Evolutionary conservation across 305 asterid genomes (phyloP).

Genomic region (Fraxinus floribunda): DNA sequence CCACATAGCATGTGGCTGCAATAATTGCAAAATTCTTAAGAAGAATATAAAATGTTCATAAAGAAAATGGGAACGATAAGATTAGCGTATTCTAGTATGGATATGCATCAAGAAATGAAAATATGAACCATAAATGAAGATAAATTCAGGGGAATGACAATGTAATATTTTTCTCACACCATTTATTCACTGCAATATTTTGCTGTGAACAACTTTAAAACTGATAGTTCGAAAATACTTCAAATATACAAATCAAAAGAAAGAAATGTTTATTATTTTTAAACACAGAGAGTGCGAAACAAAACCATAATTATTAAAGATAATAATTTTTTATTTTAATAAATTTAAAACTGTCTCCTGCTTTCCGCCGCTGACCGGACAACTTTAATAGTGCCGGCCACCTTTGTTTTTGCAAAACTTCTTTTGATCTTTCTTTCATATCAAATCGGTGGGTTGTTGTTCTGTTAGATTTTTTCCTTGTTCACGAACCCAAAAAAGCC

Average conservation of each 20-base stretch:
- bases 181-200: neutral
- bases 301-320: neutral
- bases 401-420: conserved; percentile 24
- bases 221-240: neutral
- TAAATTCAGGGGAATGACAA: neutral
- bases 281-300: neutral
- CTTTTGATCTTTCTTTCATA: conserved; percentile 16
- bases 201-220: neutral
- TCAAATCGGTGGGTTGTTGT: neutral
- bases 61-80: neutral
- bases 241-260: neutral
- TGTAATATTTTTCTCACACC: neutral
- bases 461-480: neutral
- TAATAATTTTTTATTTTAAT: neutral
- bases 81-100: neutral
- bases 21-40: conserved; percentile 15
- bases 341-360: conserved; percentile 24
- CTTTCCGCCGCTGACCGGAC: conserved; percentile 37
- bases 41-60: neutral
- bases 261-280: neutral
- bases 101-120: neutral
- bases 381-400: conserved; percentile 39
- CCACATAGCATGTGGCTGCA: conserved; percentile 36
- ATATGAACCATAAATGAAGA: neutral
- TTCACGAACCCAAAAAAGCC: conserved; percentile 27